Percentiles rank a stretch among this genome's conserved stretches.
Conservation (phyloP, 1,139 yeast species). For the Magnusiomyces sp. region DNA sequence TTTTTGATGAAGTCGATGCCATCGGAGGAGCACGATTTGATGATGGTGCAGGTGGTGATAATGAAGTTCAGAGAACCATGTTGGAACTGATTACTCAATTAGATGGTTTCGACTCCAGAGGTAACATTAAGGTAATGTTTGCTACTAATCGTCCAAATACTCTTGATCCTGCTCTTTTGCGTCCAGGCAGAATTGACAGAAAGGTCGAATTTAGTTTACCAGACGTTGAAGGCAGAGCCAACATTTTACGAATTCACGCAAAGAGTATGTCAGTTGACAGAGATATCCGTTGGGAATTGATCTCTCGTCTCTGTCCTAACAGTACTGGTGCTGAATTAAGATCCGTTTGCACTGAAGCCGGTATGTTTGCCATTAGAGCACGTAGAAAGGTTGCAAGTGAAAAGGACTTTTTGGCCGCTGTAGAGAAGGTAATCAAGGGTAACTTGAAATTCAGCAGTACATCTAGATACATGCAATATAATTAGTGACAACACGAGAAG, state of each 20-base stretch:
- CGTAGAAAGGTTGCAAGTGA: constrained; percentile 97
- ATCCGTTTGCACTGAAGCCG: constrained; percentile 95
- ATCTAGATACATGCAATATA: constrained; percentile 96
- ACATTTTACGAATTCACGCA: constrained; percentile 92
- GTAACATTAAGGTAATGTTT: constrained; percentile 97
- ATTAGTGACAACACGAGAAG: constrained; percentile 33
- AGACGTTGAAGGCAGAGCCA: constrained; percentile 94
- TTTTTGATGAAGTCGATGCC: constrained; percentile 96
- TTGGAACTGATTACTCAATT: constrained; percentile 92
- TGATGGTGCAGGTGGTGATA: constrained; percentile 99
- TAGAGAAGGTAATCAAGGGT: constrained; percentile 96
- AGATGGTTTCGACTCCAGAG: constrained; percentile 97
- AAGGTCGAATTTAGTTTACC: constrained; percentile 96
- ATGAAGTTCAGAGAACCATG: constrained; percentile 98
- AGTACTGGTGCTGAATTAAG: constrained; percentile 97
- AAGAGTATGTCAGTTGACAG: constrained; percentile 95
- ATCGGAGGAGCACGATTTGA: constrained; percentile 98
- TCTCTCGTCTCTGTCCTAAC: constrained; percentile 93
- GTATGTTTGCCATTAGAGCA: constrained; percentile 98
- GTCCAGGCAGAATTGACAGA: constrained; percentile 98
- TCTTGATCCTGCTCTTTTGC: constrained; percentile 88
- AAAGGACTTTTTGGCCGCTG: constrained; percentile 94
- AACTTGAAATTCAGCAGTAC: constrained; percentile 96
- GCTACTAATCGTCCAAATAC: constrained; percentile 98
- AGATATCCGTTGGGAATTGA: constrained; percentile 96